phyloP scores from a whole-genome alignment of 305 asterid genomes.

The Fraxinus greggii region DNA sequence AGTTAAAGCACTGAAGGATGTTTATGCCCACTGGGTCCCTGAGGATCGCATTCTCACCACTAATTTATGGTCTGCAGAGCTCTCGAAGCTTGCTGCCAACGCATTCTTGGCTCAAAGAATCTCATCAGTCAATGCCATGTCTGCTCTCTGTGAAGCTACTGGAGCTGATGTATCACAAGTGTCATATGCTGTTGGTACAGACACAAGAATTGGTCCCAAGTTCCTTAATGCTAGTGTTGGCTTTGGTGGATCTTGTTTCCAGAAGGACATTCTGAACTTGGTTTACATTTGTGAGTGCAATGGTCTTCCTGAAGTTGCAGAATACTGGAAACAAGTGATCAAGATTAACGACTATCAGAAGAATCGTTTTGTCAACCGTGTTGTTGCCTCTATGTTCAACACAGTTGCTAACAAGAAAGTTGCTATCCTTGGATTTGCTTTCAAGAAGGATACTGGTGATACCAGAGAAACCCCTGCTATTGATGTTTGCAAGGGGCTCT shows the following conservation, averaged over 20 bases:
- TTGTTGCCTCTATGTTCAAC: constrained; percentile 77
- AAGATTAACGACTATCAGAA: constrained; percentile 80
- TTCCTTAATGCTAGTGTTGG: constrained; percentile 78
- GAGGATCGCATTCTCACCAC: constrained; percentile 66
- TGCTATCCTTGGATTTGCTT: constrained; percentile 70
- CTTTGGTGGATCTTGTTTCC: constrained; percentile 79
- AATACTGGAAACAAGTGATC: constrained; percentile 79
- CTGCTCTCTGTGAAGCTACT: constrained; percentile 79
- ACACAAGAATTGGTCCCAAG: constrained; percentile 74
- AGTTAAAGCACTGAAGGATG: constrained; percentile 55
- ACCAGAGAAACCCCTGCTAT: constrained; percentile 82
- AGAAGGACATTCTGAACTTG: constrained; percentile 75
- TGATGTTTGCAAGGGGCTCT: constrained; percentile 69
- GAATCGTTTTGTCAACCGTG: constrained; percentile 68
- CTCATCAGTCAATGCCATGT: constrained; percentile 81
- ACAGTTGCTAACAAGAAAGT: constrained; percentile 73
- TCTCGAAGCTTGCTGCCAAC: constrained; percentile 76
- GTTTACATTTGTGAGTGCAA: constrained; percentile 81
- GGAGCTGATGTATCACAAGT: constrained; percentile 76
- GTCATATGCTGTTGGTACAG: constrained; percentile 67
- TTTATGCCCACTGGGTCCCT: constrained; percentile 74
- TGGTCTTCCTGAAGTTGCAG: constrained; percentile 78
- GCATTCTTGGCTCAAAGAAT: constrained; percentile 84
- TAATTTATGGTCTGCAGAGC: constrained; percentile 83
- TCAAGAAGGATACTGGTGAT: constrained; percentile 78